A percentile compares a stretch with the other conserved stretches of the same genome.
Evolutionary conservation across 2,329 filamentous ascomycete species (phyloP).

Genomic region (Fusarium chaquense): DNA sequence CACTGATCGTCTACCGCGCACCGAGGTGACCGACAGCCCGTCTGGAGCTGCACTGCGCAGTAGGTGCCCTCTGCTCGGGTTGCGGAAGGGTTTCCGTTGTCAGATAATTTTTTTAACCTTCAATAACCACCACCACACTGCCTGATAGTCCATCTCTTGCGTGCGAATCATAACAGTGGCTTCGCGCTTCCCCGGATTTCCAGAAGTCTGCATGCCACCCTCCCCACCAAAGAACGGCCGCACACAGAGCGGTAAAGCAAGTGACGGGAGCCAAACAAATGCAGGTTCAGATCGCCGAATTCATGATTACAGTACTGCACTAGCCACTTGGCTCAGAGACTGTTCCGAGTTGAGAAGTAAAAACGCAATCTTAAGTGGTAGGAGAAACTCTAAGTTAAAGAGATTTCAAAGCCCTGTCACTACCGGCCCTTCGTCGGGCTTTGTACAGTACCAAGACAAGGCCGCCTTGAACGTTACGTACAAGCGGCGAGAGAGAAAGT

Average conservation of each 20-base stretch:
- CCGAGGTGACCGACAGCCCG: constrained; percentile 23
- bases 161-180: background rate
- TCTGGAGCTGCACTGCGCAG: background rate
- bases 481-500: constrained; percentile 15
- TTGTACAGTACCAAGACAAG: constrained; percentile 2
- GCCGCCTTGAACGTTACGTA: constrained; percentile 32
- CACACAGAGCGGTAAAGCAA: constrained; percentile 34
- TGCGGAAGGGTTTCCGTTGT: constrained; percentile 37
- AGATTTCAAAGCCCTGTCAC: constrained; percentile 21
- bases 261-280: constrained; percentile 36
- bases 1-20: constrained; percentile 31
- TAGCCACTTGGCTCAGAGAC: constrained; percentile 36
- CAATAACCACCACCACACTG: constrained; percentile 7
- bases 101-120: constrained; percentile 15
- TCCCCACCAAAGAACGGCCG: constrained; percentile 30
- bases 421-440: constrained; percentile 35
- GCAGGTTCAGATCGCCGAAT: constrained; percentile 35
- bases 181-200: constrained; percentile 39
- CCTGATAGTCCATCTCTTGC: background rate
- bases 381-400: constrained; percentile 26
- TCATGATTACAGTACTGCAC: constrained; percentile 16
- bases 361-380: constrained; percentile 13
- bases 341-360: constrained; percentile 29
- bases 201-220: constrained; percentile 43
- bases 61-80: constrained; percentile 3